These are phyloP conservation scores for Pyrenochaeta sp. DNA, from an alignment of 2,329 filamentous ascomycete genomes.

Conservation along the genomic window DNA sequence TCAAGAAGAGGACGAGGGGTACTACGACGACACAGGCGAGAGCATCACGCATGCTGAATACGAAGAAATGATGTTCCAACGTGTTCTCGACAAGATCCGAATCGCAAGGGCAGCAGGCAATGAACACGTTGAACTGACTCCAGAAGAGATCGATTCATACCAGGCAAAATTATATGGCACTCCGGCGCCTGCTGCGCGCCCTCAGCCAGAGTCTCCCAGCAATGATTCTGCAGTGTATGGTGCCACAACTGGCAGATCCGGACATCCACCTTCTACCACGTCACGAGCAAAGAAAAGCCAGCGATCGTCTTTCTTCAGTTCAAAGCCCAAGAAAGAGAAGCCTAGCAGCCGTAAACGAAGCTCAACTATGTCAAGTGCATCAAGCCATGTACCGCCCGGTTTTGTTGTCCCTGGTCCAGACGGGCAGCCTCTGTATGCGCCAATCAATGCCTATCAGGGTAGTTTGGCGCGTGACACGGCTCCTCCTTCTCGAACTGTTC, in stretches of 20 bases:
- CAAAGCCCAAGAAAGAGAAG: slow-evolving; percentile 42
- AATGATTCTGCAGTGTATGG: slow-evolving; percentile 40
- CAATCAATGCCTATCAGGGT: slow-evolving; percentile 52
- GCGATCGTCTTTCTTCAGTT: slow-evolving; percentile 36
- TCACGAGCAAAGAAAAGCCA: slow-evolving; percentile 46
- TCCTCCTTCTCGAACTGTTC: slow-evolving; percentile 52
- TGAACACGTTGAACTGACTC: slow-evolving; percentile 78
- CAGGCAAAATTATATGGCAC: slow-evolving; percentile 69
- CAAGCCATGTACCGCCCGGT: slow-evolving; percentile 47
- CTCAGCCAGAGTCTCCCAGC: slow-evolving; percentile 24
- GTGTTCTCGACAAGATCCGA: slow-evolving; percentile 80
- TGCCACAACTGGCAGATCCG: slow-evolving; percentile 40
- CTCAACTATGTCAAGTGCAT: slow-evolving; percentile 29
- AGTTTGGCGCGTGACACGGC: slow-evolving; percentile 43
- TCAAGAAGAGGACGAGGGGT: slow-evolving; percentile 59
- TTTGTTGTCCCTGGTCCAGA: slow-evolving; percentile 58
- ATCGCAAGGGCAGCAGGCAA: slow-evolving; percentile 78
- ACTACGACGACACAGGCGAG: slow-evolving; percentile 51
- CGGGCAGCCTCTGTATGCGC: slow-evolving; percentile 54
- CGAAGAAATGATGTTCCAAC: slow-evolving; percentile 78
- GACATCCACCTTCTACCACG: slow-evolving; percentile 32
- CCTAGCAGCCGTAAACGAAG: slow-evolving; percentile 38
- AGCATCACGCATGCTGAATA: slow-evolving; percentile 54
- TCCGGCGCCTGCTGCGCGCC: slow-evolving; percentile 36
- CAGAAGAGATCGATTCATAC: slow-evolving; percentile 81